Conservation (phyloP, 2,329 filamentous ascomycete genomes). For the Diaporthe capsici region DNA sequence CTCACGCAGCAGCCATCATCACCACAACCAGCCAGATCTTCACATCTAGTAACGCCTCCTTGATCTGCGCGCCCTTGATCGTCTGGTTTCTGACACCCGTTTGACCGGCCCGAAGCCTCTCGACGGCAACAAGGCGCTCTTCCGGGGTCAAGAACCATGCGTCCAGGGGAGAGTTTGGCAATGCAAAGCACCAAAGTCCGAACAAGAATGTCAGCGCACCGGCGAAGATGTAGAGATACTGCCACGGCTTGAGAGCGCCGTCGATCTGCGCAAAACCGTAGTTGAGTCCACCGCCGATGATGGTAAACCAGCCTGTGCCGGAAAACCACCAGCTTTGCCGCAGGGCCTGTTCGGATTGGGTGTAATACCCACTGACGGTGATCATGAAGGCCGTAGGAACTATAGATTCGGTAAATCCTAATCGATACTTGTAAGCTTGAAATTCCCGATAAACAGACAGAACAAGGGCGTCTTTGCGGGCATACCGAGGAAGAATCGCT, state of each 20-base stretch:
- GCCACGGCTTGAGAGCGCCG: conserved; percentile 70
- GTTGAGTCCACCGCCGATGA: conserved; percentile 75
- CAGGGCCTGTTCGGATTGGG: conserved; percentile 74
- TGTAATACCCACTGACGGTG: conserved; percentile 74
- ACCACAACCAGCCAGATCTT: conserved; percentile 30
- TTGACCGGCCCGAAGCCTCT: conserved; percentile 33
- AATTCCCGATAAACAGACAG: background rate
- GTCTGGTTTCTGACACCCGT: conserved; percentile 23
- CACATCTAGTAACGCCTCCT: conserved; percentile 7
- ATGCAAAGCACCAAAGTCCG: conserved; percentile 73
- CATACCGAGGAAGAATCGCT: conserved; percentile 73
- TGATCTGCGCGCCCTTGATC: background rate
- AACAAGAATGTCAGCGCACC: conserved; percentile 75
- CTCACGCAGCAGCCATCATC: conserved; percentile 76
- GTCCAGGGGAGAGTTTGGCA: conserved; percentile 75
- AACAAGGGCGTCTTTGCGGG: background rate
- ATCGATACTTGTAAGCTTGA: background rate
- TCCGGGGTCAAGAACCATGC: conserved; percentile 78
- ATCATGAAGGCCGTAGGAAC: conserved; percentile 78
- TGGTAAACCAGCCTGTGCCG: conserved; percentile 70
- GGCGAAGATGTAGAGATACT: conserved; percentile 79
- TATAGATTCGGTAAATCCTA: conserved; percentile 71
- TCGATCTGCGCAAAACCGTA: conserved; percentile 77
- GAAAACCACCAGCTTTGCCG: conserved; percentile 79
- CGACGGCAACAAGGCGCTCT: conserved; percentile 59